Conservation (phyloP, 345 rosid genomes). For the Dimocarpus longan region DNA sequence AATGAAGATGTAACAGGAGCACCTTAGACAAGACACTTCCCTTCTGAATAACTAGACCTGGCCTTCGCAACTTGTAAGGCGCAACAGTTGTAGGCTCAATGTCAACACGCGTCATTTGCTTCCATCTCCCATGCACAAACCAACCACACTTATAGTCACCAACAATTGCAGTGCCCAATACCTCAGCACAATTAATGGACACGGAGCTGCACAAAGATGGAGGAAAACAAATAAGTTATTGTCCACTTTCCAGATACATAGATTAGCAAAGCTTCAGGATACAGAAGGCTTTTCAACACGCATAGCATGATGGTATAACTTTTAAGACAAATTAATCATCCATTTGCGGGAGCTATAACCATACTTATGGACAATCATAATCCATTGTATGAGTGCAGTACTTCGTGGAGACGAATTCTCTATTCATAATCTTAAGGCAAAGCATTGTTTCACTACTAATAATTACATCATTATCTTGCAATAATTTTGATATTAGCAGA, state of each 20-base stretch:
- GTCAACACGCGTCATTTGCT: conserved; percentile 75
- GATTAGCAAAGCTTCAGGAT: background rate
- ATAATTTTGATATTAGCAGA: too few species aligned
- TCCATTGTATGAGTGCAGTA: background rate
- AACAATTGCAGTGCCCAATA: conserved; percentile 84
- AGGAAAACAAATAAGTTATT: conserved; percentile 10
- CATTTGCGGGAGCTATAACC: background rate
- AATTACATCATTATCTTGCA: too few species aligned
- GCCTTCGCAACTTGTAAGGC: conserved; percentile 79
- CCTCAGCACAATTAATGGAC: conserved; percentile 87
- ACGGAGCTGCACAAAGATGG: conserved; percentile 54
- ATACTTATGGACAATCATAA: background rate
- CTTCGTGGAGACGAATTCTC: background rate
- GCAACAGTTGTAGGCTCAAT: conserved; percentile 66
- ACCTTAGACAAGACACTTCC: conserved; percentile 93
- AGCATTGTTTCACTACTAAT: too few species aligned
- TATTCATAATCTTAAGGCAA: too few species aligned
- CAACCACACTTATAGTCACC: conserved; percentile 94
- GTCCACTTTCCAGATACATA: background rate
- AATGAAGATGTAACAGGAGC: conserved; percentile 82
- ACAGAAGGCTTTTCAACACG: background rate
- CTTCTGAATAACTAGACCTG: conserved; percentile 86
- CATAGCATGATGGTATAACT: background rate
- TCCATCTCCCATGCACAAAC: conserved; percentile 87
- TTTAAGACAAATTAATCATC: background rate